Base-by-base conservation (phyloP, 1,284 basidiomycete genomes). In the Phylloporus gajari region DNA sequence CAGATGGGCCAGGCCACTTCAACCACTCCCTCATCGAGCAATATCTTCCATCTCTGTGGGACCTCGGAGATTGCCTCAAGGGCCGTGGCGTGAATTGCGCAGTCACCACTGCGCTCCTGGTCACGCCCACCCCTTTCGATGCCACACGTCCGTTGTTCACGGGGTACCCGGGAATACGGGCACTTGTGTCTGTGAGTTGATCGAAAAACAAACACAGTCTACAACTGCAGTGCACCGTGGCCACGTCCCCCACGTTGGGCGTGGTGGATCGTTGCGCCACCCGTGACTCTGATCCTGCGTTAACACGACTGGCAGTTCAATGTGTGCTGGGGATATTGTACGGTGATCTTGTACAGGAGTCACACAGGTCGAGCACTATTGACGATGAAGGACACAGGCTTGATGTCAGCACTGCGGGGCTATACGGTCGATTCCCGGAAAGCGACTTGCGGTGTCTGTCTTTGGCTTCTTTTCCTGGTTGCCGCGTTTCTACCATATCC, bases 91-190 rank as follows among this genome's bases (percentile, higher is more conserved):
- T 93, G 75, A 94, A 95, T 77, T 97, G 96, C 83, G 94, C 95
- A 0, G 87, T 98, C 84, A 98, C 93, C 2, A 91, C 90, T 62
- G 94, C 95, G 0, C 85, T 97, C n/a, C n/a, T n/a, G n/a, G n/a
- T n/a, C n/a, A n/a, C n/a, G n/a, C n/a, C n/a, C 3, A 95, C 96
- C 0, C 98, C 97, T 81, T 93, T 95, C 69, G 92, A 95, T 71
- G 76, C 83, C 19, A 96, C 94, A 2, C 86, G 96, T 38, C 92
- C 92, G 3, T n/a, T n/a, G n/a, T n/a, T n/a, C n/a, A n/a, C n/a
- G n/a, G n/a, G 90, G 67, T 97, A 93, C 78, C 89, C 92, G 78
- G 96, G 96, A 56, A 96, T 98, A 82, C 99, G 97, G 97, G 96
- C 96, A 3, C 84, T 99, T 77, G 95, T 99, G 68, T 96, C 95